Percentiles rank a stretch among this genome's conserved stretches.
These are phyloP conservation scores for Stemphylium lycopersici DNA, from an alignment of 2,329 filamentous ascomycete genomes.

Conservation along the genomic window DNA sequence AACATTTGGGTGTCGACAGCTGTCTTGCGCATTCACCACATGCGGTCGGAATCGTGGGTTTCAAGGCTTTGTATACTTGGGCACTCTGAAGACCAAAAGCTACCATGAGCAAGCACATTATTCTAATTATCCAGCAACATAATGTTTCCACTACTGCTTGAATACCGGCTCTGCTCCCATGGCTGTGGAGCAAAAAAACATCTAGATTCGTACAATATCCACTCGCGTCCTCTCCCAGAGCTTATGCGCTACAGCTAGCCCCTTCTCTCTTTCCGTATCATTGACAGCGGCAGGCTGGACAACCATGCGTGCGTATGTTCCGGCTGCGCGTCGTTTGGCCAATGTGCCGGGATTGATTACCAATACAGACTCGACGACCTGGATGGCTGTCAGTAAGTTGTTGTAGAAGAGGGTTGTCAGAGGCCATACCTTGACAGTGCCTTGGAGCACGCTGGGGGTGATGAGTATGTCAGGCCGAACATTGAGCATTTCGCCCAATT, in stretches of 20 bases:
- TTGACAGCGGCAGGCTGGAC: slow-evolving; percentile 69
- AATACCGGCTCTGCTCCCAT: too few relatives aligned
- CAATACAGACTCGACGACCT: slow-evolving; percentile 91
- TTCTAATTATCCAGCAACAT: not conserved
- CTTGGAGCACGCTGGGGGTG: slow-evolving; percentile 79
- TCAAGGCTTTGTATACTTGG: too few relatives aligned
- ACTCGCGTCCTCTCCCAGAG: slow-evolving; percentile 84
- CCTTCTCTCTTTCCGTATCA: slow-evolving; percentile 63
- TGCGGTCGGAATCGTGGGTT: too few relatives aligned
- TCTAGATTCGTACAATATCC: slow-evolving; percentile 77
- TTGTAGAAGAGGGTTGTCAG: not conserved
- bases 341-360: slow-evolving; percentile 89
- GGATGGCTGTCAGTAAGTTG: slow-evolving; percentile 1
- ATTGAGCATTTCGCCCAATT: slow-evolving; percentile 88
- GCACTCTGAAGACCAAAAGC: too few relatives aligned
- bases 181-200: not conserved
- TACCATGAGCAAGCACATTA: not conserved
- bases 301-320: slow-evolving; percentile 83
- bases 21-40: too few relatives aligned
- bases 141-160: too few relatives aligned
- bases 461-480: slow-evolving; percentile 85
- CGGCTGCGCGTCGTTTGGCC: slow-evolving; percentile 82
- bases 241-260: slow-evolving; percentile 69
- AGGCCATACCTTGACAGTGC: slow-evolving; percentile 78
- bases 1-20: not conserved